Conservation (phyloP, 2,329 filamentous ascomycete species). For the Nemania abortiva region DNA sequence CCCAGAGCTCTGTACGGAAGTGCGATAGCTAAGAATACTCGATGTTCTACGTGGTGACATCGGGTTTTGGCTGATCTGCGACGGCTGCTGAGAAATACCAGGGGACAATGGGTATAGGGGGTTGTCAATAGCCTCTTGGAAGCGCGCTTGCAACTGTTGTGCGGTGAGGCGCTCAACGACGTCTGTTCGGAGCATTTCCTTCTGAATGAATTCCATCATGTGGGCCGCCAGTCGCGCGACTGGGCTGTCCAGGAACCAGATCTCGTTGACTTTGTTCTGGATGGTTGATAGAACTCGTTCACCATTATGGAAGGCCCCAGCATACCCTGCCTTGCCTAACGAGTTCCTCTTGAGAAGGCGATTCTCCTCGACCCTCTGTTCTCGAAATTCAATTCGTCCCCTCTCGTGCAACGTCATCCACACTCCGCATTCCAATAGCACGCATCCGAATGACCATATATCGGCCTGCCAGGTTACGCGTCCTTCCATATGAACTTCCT, state of each 20-base stretch:
- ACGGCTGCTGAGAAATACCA: neutral
- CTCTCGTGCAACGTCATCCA: slow-evolving; percentile 22
- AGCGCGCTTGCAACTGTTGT: slow-evolving; percentile 17
- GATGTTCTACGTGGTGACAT: neutral
- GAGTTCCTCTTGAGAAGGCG: neutral
- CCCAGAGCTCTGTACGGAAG: too few relatives aligned
- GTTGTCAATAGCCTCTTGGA: neutral
- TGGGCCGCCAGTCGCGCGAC: neutral
- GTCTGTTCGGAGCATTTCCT: slow-evolving; percentile 5
- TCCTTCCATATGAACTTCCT: neutral
- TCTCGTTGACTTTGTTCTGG: neutral
- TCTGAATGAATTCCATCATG: slow-evolving; percentile 23
- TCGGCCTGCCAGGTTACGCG: slow-evolving; percentile 3
- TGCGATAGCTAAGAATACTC: neutral
- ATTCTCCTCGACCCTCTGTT: slow-evolving; percentile 8
- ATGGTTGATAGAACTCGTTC: slow-evolving; percentile 7
- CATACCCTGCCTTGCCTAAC: slow-evolving; percentile 13
- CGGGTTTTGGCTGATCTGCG: neutral
- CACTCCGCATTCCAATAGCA: slow-evolving; percentile 18
- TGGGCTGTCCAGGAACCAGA: neutral
- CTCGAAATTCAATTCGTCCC: slow-evolving; percentile 9
- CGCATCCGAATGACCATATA: slow-evolving; percentile 25
- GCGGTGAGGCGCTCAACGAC: slow-evolving; percentile 19
- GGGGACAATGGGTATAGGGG: neutral
- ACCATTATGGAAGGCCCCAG: slow-evolving; percentile 15